Percentiles rank a stretch among this genome's conserved stretches.
Conservation (phyloP, 805 yeast genomes). For the Zygoascus bituminiphila region DNA sequence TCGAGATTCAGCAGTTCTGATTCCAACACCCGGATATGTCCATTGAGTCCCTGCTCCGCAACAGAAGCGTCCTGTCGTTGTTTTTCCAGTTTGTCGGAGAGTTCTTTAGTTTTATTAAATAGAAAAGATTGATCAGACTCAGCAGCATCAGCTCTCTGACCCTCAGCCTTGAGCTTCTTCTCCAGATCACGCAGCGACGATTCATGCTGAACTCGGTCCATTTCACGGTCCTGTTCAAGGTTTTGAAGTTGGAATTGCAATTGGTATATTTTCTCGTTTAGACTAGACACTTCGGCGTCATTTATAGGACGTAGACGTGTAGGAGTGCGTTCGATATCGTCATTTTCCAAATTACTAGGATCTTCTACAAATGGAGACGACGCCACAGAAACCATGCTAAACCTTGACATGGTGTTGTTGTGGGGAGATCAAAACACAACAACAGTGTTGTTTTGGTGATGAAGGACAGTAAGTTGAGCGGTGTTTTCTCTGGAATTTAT, state of each 20-base stretch:
- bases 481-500: too few species aligned
- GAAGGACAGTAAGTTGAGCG: too few species aligned
- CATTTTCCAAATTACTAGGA: constrained; percentile 3
- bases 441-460: neutral
- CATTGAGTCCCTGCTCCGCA: constrained; percentile 22
- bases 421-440: neutral
- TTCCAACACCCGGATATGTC: constrained; percentile 31
- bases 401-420: neutral
- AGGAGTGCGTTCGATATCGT: neutral
- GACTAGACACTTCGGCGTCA: neutral
- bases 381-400: neutral
- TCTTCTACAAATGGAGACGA: constrained; percentile 14
- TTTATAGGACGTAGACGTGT: neutral
- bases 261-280: constrained; percentile 21
- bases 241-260: constrained; percentile 33
- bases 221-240: constrained; percentile 34
- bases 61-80: constrained; percentile 21
- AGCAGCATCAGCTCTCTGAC: constrained; percentile 28
- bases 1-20: constrained; percentile 26
- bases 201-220: constrained; percentile 29
- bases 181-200: constrained; percentile 25
- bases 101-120: constrained; percentile 30
- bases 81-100: constrained; percentile 21
- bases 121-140: constrained; percentile 33
- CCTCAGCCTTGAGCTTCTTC: constrained; percentile 25